phyloP scores from a whole-genome alignment of 805 yeast species.

The Candida mattraensis region DNA sequence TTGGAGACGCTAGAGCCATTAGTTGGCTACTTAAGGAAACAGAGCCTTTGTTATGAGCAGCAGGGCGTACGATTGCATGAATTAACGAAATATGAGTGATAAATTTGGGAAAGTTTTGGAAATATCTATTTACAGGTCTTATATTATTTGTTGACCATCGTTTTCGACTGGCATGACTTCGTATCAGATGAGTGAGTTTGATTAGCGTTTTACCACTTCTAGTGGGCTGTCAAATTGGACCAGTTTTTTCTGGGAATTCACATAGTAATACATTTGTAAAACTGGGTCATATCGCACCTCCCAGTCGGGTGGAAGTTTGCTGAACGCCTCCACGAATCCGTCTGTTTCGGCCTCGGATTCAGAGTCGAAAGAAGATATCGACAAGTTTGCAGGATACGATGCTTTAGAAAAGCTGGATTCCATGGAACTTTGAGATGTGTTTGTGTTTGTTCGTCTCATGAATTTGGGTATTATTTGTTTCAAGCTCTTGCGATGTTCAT shows the following conservation, averaged over 20 bases:
- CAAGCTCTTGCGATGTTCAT: constrained; percentile 2
- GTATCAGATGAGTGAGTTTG: background rate
- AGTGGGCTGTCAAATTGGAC: constrained; percentile 46
- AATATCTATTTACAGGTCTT: no score
- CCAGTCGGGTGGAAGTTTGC: constrained; percentile 34
- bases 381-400: constrained; percentile 1
- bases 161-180: background rate
- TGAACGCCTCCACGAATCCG: constrained; percentile 6
- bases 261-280: constrained; percentile 41
- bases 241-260: constrained; percentile 35
- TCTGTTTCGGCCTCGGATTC: constrained; percentile 1
- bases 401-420: constrained; percentile 3
- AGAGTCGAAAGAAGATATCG: background rate
- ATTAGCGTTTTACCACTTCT: constrained; percentile 35
- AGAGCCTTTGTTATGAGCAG: no score
- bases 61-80: no score
- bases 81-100: no score
- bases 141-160: no score
- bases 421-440: background rate
- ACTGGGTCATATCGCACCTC: constrained; percentile 38
- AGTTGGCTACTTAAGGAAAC: constrained; percentile 76
- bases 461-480: constrained; percentile 8
- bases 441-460: constrained; percentile 3
- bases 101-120: no score
- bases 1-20: constrained; percentile 57